Evolutionary conservation across 164 flowering plant species (phyloP).

Genomic region (Nymphaea colorata): DNA sequence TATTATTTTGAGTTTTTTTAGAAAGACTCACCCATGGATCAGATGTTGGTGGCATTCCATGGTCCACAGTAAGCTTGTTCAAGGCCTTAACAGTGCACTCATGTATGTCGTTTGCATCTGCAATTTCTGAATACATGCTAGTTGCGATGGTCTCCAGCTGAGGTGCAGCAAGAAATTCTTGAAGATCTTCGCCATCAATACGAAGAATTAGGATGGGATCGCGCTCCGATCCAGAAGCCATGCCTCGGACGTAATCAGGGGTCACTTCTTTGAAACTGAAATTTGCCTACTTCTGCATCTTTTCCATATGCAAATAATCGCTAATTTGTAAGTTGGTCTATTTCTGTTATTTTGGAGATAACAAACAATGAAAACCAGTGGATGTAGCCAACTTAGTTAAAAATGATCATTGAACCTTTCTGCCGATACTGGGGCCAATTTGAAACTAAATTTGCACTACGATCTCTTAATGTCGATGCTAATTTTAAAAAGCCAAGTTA

Average conservation of each 20-base stretch:
- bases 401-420: too few relatives aligned
- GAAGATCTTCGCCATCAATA: conserved; percentile 85
- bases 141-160: conserved; percentile 50
- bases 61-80: conserved; percentile 60
- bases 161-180: conserved; percentile 51
- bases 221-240: conserved; percentile 89
- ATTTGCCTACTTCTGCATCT: background rate
- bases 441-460: too few relatives aligned
- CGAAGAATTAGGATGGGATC: conserved; percentile 91
- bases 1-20: too few relatives aligned
- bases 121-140: conserved; percentile 40
- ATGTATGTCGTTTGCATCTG: conserved; percentile 23
- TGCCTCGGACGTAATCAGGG: conserved; percentile 68
- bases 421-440: too few relatives aligned
- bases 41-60: conserved; percentile 85
- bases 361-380: background rate
- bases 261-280: conserved; percentile 47
- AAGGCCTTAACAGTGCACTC: conserved; percentile 46
- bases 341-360: too few relatives aligned
- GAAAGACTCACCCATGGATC: conserved; percentile 67
- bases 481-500: too few relatives aligned
- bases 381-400: background rate
- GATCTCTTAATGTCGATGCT: too few relatives aligned
- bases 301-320: background rate
- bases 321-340: background rate